These are phyloP conservation scores for Pseudisothecium myosuroides DNA, from an alignment of 225 moss, liverwort and hornwort species.

Conservation along the genomic window DNA sequence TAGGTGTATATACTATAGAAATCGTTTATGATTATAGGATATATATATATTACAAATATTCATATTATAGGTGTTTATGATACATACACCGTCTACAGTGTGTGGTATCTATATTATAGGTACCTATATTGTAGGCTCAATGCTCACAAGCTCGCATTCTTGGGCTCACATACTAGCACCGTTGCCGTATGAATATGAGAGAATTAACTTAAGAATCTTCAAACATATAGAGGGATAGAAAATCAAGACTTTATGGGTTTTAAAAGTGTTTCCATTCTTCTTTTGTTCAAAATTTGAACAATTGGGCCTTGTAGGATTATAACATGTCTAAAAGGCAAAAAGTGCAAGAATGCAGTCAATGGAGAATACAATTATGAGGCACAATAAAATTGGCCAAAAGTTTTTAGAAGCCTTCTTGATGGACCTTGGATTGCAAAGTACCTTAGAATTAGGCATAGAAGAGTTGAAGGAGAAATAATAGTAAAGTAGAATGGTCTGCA, in stretches of 20 bases:
- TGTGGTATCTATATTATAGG: no score
- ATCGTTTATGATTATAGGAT: no score
- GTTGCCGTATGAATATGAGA: fast-evolving
- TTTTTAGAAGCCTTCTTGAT: not conserved
- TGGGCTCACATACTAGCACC: no score
- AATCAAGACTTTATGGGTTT: not conserved
- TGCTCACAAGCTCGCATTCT: no score
- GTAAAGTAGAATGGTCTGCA: fast-evolving
- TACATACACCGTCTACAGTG: no score
- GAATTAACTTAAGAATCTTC: not conserved
- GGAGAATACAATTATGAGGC: fast-evolving
- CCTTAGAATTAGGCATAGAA: fast-evolving
- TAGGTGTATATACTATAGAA: no score
- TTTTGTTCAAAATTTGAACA: not conserved
- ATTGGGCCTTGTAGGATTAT: fast-evolving
- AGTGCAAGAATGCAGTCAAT: not conserved
- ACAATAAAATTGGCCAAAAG: not conserved
- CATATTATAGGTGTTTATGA: no score
- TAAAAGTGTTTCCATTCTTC: not conserved
- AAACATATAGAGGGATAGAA: not conserved
- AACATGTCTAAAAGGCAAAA: not conserved
- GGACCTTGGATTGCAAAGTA: not conserved
- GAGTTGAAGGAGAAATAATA: not conserved
- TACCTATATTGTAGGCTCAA: no score
- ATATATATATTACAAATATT: no score